A percentile compares a stretch with the other conserved stretches of the same genome.
phyloP scores from a whole-genome alignment of 805 yeast species.

The Lipomyces mesembrius region DNA sequence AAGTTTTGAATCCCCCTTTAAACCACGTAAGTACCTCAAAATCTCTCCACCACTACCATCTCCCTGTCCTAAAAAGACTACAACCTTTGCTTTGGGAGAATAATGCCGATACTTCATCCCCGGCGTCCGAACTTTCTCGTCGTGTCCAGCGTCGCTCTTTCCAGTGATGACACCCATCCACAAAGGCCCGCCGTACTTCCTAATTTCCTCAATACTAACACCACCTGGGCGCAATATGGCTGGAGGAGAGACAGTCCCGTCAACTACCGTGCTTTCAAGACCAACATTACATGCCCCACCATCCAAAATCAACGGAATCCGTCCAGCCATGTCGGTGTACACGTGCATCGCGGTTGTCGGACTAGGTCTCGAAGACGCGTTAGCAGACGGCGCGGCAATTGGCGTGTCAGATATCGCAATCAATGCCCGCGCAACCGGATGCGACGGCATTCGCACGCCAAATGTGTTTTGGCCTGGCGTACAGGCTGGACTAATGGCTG shows the following conservation, averaged over 20 bases:
- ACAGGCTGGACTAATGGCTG: slow-evolving; percentile 65
- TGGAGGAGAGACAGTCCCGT: slow-evolving; percentile 85
- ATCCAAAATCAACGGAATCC: slow-evolving; percentile 82
- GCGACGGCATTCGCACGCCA: slow-evolving; percentile 87
- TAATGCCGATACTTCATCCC: slow-evolving; percentile 98
- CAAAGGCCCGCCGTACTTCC: slow-evolving; percentile 61
- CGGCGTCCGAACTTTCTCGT: slow-evolving; percentile 80
- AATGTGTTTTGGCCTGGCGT: slow-evolving; percentile 89
- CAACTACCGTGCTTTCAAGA: slow-evolving; percentile 91
- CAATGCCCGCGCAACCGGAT: slow-evolving; percentile 88
- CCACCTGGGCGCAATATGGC: slow-evolving; percentile 94
- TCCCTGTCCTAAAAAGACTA: slow-evolving; percentile 60
- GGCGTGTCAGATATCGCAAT: slow-evolving; percentile 85
- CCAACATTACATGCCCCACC: slow-evolving; percentile 90
- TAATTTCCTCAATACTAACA: slow-evolving; percentile 76
- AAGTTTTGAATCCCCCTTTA: slow-evolving; percentile 1
- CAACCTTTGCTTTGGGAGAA: slow-evolving; percentile 85
- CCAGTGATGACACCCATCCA: slow-evolving; percentile 75
- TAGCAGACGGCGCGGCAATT: slow-evolving; percentile 96
- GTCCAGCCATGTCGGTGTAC: slow-evolving; percentile 73
- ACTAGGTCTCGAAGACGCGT: slow-evolving; percentile 92
- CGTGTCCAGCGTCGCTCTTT: slow-evolving; percentile 56
- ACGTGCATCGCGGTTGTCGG: slow-evolving; percentile 92
- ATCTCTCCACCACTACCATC: slow-evolving; percentile 46
- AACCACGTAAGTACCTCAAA: slow-evolving; percentile 16